Percentiles rank a stretch among this genome's conserved stretches.
phyloP scores from a whole-genome alignment of 306 rosid genomes.

The Nissolia schottii region DNA sequence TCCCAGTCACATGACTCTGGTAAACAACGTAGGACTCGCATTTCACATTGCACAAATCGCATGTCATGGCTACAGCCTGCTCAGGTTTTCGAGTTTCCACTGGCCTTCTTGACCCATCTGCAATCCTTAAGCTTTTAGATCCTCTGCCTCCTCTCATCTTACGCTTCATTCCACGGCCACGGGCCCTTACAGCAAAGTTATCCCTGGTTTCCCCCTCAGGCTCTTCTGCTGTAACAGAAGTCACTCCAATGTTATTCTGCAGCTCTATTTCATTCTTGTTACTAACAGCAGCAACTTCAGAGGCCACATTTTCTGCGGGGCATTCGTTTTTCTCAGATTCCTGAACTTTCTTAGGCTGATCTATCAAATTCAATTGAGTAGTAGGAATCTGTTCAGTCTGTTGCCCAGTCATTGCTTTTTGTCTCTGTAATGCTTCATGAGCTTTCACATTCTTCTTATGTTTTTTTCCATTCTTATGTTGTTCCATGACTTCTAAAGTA shows the following conservation, averaged over 20 bases:
- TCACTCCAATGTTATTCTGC: slow-evolving; percentile 36
- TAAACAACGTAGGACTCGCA: slow-evolving; percentile 70
- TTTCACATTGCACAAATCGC: slow-evolving; percentile 78
- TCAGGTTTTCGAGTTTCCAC: slow-evolving; percentile 46
- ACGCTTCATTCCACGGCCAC: slow-evolving; percentile 60
- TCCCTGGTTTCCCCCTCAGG: slow-evolving; percentile 32
- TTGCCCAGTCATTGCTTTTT: slow-evolving; percentile 41
- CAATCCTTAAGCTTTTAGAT: slow-evolving; percentile 38
- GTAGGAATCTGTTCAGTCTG: slow-evolving; percentile 44
- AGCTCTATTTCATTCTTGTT: slow-evolving; percentile 37
- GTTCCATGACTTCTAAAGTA: slow-evolving; percentile 69
- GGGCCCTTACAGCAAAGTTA: slow-evolving; percentile 43
- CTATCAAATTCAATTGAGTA: slow-evolving; percentile 43
- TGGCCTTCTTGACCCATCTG: slow-evolving; percentile 50
- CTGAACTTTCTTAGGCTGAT: slow-evolving; percentile 39
- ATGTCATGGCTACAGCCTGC: slow-evolving; percentile 37
- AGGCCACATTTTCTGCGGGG: slow-evolving; percentile 25
- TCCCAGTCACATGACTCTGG: slow-evolving; percentile 70
- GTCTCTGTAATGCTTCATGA: slow-evolving; percentile 65
- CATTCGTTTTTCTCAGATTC: slow-evolving; percentile 37
- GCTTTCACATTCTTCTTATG: slow-evolving; percentile 64
- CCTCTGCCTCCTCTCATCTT: slow-evolving; percentile 63
- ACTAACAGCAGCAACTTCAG: slow-evolving; percentile 37
- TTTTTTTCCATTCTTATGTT: slow-evolving; percentile 74
- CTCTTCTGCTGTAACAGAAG: slow-evolving; percentile 38